Base-by-base conservation (phyloP, 306 rosid species). In the Mimosa pudica region DNA sequence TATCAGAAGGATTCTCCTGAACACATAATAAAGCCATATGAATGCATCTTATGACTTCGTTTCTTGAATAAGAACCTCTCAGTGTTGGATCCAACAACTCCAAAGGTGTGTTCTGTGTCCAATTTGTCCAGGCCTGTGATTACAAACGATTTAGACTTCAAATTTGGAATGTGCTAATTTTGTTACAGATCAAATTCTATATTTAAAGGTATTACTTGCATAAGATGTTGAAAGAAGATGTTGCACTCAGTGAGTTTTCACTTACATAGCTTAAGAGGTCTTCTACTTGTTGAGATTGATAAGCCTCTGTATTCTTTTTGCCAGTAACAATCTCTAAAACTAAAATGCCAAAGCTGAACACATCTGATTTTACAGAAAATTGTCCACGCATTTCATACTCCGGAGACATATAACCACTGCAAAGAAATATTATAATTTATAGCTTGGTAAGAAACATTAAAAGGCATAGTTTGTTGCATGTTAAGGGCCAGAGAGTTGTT, bases 1-100 rank as follows among this genome's bases (percentile, higher is more conserved):
- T 70, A 42, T 77, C 80, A 0, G 70, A 47, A 13, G 91, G 89
- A 86, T 71, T 81, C 61, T 88, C 91, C 58, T 88, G 91, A 64
- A 88, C 83, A 67, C 86, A 88, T 5, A 88, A 81, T 42, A 88
- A 82, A 63, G 86, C 89, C 36, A 86, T 84, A 18, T 88, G 91
- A 70, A 88, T 84, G 87, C 91, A 88, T 84, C 86, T 86, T 4
- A 70, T 69, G 55, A 88, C 89, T 84, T 88, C 91, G 24, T 79
- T 84, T 75, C 83, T 84, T 30, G 89, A 82, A 75, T 61, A 84
- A 72, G 88, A 86, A 41, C 74, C 86, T 74, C 81, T 62, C 55
- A 88, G 77, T 4, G 76, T 76, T 48, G 89, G 89, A 88, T 88
- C 91, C 65, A 88, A 55, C 13, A 86, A 45, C 71, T 82, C 85